Percentiles rank a stretch among this genome's conserved stretches.
Conservation (phyloP, 495 filamentous ascomycete species). For the Hyaloscypha finlandica region DNA sequence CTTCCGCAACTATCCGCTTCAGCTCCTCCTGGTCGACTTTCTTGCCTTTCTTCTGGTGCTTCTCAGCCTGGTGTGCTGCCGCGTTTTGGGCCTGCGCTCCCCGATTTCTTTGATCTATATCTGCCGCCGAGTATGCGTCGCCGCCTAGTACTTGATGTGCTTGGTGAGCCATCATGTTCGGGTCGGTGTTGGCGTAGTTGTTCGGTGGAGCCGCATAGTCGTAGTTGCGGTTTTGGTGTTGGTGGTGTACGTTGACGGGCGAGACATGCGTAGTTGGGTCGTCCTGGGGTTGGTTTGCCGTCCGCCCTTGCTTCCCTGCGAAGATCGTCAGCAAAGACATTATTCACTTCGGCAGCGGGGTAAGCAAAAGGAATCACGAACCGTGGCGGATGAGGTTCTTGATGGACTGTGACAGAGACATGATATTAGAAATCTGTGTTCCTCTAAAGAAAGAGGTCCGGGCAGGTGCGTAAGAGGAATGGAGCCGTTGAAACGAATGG, state of each 20-base stretch:
- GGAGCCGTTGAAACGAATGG: constrained; percentile 14
- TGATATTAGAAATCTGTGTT: constrained; percentile 28
- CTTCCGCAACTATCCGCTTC: constrained; percentile 85
- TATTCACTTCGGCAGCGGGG: constrained; percentile 8
- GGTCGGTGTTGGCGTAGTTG: constrained; percentile 56
- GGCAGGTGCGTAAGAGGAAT: constrained; percentile 6
- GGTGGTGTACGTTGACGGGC: constrained; percentile 63
- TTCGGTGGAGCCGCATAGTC: constrained; percentile 53
- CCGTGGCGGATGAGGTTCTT: constrained; percentile 99
- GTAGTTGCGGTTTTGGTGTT: constrained; percentile 45
- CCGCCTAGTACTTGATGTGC: constrained; percentile 48
- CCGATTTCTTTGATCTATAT: constrained; percentile 57
- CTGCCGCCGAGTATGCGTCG: constrained; percentile 56
- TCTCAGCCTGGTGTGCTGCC: constrained; percentile 54
- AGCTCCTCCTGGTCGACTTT: constrained; percentile 67
- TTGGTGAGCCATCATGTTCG: constrained; percentile 47
- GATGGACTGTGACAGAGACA: constrained; percentile 62
- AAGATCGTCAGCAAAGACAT: constrained; percentile 16
- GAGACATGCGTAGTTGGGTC: constrained; percentile 71
- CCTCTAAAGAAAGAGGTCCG: neutral
- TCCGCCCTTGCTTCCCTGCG: constrained; percentile 80
- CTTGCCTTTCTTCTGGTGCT: constrained; percentile 44
- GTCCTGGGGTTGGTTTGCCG: constrained; percentile 50
- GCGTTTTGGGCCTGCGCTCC: constrained; percentile 64
- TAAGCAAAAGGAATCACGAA: constrained; percentile 30